Evolutionary conservation across 2,329 filamentous ascomycete genomes (phyloP), one percentile per base, ranked within the genome.

Genomic region (Berkeleyomyces rouxiae): DNA sequence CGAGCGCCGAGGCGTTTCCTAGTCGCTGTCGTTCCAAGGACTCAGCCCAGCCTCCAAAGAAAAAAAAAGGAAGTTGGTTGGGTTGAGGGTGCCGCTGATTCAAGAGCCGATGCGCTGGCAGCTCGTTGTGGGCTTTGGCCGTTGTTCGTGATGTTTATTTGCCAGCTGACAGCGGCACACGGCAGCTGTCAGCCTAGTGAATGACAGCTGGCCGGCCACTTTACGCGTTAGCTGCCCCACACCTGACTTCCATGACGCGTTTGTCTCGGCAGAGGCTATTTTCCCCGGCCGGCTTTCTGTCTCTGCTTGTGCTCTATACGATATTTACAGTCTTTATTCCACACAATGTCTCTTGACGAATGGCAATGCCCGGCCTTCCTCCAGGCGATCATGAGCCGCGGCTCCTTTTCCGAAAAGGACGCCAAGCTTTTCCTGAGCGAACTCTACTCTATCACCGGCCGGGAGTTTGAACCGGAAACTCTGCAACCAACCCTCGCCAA

Each of bases 381-480:
- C 0, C 93, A 99, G 74, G 88, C 88, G 58, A 84, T 99, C 67
- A 79, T 96, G 72, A 83, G 88, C 2, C 84, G 85, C 59, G 87
- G 88, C 31, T 83, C 84, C 53, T 78, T 97, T 72, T 95, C 88
- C 0, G 82, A 87, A 66, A 78, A 83, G 61, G 83, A 95, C 69
- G 84, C 85, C 10, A 83, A 83, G 68, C 81, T 83, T 0, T 76
- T 96, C 33, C 78, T 97, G 11, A 89, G 91, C 2, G 81, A 80
- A 40, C 92, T 97, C 62, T 78, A 86, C 67, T 85, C 82, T 7
- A 82, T 80, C 9, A 75, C 81, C 31, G 68, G 70, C 39, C 68
- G 76, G 49, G 71, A 76, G 53, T 72, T 81, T 58, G 73, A 78
- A 3, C 72, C 81, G 7, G 79, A 82, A 60, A 81, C 90, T 65